Evolutionary conservation across 306 rosid species (phyloP).

Genomic region (Benincasa hispida): DNA sequence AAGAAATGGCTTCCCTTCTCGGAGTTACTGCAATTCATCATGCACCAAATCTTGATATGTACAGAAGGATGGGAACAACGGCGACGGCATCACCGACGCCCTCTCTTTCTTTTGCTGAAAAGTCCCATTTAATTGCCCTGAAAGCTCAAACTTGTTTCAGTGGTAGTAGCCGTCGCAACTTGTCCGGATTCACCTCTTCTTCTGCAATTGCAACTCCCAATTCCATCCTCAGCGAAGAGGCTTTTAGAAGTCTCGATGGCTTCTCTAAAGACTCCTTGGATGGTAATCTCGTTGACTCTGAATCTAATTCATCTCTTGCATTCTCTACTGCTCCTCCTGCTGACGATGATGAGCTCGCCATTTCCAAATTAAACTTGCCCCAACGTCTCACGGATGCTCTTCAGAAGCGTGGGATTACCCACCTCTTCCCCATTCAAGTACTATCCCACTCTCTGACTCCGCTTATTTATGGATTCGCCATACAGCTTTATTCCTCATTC

Average conservation of each 20-base stretch:
- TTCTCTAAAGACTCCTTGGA: conserved; percentile 28
- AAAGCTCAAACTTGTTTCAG: conserved; percentile 21
- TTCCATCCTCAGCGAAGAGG: conserved; percentile 87
- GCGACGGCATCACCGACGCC: conserved; percentile 17
- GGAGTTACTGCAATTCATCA: conserved; percentile 62
- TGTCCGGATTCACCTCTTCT: conserved; percentile 23
- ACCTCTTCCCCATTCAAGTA: conserved; percentile 91
- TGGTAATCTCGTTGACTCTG: conserved; percentile 20
- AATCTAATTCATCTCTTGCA: conserved; percentile 3
- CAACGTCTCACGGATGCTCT: conserved; percentile 48
- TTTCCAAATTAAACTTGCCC: conserved; percentile 68
- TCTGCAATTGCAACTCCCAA: conserved; percentile 86
- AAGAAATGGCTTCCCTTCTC: conserved; percentile 44
- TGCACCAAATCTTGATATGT: conserved; percentile 35
- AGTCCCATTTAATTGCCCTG: conserved; percentile 34
- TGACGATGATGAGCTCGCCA: conserved; percentile 51
- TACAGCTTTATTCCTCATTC: neutral
- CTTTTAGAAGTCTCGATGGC: conserved; percentile 53
- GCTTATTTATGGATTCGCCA: too few relatives aligned
- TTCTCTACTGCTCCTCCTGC: neutral
- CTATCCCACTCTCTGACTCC: neutral
- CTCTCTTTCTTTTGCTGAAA: conserved; percentile 34
- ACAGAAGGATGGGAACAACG: conserved; percentile 15
- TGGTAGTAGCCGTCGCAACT: conserved; percentile 5
- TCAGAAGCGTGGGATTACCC: conserved; percentile 56